phyloP scores from a whole-genome alignment of 2,329 filamentous ascomycete genomes.

The Leptodontidium sp. region DNA sequence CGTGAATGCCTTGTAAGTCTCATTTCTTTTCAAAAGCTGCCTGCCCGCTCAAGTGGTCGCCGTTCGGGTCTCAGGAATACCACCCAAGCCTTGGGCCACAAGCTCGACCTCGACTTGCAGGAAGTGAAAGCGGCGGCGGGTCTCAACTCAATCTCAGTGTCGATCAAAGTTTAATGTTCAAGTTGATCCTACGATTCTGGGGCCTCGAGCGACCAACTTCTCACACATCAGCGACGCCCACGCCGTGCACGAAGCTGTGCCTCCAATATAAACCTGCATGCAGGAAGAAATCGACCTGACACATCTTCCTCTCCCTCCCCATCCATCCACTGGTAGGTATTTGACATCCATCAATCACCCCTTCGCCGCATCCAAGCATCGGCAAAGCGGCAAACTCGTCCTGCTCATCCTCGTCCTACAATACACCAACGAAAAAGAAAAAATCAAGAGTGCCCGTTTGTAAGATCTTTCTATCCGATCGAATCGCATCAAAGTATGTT shows the following conservation, averaged over 20 bases:
- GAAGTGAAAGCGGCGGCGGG: neutral
- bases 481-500: neutral
- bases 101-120: neutral
- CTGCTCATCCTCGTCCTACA: neutral
- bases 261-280: constrained; percentile 13
- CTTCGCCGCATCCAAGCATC: constrained; percentile 5
- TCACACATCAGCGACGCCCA: neutral
- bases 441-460: too few relatives aligned
- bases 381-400: constrained; percentile 16
- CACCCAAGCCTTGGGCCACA: neutral
- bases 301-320: neutral
- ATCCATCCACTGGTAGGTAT: neutral
- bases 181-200: neutral
- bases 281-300: neutral
- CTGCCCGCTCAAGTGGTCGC: constrained; percentile 14
- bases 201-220: constrained; percentile 1
- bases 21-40: neutral
- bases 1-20: constrained; percentile 12
- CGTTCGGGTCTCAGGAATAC: neutral
- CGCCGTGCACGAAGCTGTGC: neutral
- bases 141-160: neutral
- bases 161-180: neutral
- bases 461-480: neutral
- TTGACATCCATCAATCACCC: neutral
- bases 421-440: too few relatives aligned